These are phyloP conservation scores for Lasiosphaeria ovina DNA, from an alignment of 495 filamentous ascomycete genomes.

Conservation along the genomic window DNA sequence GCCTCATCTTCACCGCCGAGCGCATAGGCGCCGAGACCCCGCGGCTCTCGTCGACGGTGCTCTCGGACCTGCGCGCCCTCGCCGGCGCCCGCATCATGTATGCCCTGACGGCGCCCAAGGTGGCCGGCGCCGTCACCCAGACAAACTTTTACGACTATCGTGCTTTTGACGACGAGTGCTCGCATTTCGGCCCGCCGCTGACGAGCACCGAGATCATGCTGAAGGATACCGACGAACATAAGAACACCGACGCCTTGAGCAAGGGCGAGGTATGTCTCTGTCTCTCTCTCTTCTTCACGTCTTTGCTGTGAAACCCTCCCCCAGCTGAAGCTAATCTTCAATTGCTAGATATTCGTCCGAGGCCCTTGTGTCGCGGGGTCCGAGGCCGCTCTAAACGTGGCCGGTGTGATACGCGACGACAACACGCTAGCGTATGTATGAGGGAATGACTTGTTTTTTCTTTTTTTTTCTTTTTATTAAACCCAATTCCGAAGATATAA, in stretches of 20 bases:
- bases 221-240: constrained; percentile 55
- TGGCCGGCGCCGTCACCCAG: constrained; percentile 83
- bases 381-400: constrained; percentile 57
- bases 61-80: constrained; percentile 78
- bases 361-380: constrained; percentile 68
- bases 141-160: constrained; percentile 88
- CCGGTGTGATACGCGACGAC: constrained; percentile 53
- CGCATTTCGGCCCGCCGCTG: constrained; percentile 81
- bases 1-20: constrained; percentile 69
- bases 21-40: constrained; percentile 50
- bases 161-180: constrained; percentile 51
- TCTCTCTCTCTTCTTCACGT: neutral
- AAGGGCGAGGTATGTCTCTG: constrained; percentile 59
- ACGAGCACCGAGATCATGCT: constrained; percentile 77
- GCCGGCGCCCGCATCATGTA: constrained; percentile 81
- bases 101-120: constrained; percentile 73
- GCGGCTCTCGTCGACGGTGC: constrained; percentile 58
- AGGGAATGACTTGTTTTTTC: neutral
- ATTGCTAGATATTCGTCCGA: constrained; percentile 55
- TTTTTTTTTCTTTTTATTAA: neutral
- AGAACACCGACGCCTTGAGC: constrained; percentile 56
- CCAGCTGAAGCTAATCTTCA: neutral
- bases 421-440: constrained; percentile 52
- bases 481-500: neutral
- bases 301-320: neutral